A percentile compares a stretch with the other conserved stretches of the same genome.
Evolutionary conservation across 2,329 filamentous ascomycete species (phyloP).

Genomic region (Anisogramma anomala): DNA sequence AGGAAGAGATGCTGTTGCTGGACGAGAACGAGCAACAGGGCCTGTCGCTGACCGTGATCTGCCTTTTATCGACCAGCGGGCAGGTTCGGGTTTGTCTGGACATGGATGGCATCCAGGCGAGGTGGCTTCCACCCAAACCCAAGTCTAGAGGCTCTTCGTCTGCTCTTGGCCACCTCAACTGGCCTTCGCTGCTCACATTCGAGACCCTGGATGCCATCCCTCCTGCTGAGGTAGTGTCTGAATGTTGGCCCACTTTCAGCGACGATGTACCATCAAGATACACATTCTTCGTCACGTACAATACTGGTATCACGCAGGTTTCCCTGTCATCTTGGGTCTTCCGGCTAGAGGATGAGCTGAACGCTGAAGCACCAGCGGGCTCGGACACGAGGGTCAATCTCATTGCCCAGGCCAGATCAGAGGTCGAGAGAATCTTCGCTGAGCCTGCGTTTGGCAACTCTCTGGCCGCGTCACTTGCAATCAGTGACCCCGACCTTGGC

Average conservation of each 20-base stretch:
- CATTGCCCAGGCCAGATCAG: conserved; percentile 44
- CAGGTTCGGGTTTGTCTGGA: conserved; percentile 52
- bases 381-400: conserved; percentile 51
- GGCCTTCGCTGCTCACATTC: conserved; percentile 45
- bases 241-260: conserved; percentile 53
- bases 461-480: conserved; percentile 41
- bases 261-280: conserved; percentile 50
- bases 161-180: conserved; percentile 24
- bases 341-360: conserved; percentile 49
- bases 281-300: conserved; percentile 50
- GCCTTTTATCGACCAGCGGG: conserved; percentile 48
- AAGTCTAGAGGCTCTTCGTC: conserved; percentile 36
- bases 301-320: conserved; percentile 47
- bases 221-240: conserved; percentile 40
- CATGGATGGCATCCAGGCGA: conserved; percentile 50
- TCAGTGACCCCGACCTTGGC: conserved; percentile 51
- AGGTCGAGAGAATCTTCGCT: conserved; percentile 45
- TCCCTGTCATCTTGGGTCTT: conserved; percentile 54
- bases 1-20: conserved; percentile 49
- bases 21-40: conserved; percentile 47
- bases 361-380: conserved; percentile 43
- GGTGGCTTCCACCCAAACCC: conserved; percentile 50
- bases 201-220: conserved; percentile 51
- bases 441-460: conserved; percentile 37
- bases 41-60: conserved; percentile 47